Base-by-base conservation (phyloP, 257 asterid genomes). In the Echites panduratus region DNA sequence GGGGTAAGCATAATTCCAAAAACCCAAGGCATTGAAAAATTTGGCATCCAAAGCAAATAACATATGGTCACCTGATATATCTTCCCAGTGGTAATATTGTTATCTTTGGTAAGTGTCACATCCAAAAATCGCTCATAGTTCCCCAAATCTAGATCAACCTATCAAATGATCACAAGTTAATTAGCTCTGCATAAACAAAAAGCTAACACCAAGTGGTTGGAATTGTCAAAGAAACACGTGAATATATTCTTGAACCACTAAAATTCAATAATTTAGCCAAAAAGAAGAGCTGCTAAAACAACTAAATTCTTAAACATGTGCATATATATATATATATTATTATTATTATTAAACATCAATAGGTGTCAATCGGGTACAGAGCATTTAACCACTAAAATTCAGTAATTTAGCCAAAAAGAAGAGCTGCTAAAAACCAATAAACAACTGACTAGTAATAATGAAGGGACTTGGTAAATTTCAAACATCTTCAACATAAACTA, bases 81-180 rank as follows among this genome's bases (percentile, higher is more conserved):
- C 89, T 95, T 92, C 74, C 99, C 99, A 35, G 98, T 92, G 70
- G 99, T 95, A 77, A 95, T 95, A 75, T 95, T 95, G 86, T 95
- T 95, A 79, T 95, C 96, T 70, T 92, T 92, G 4, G 98, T 95
- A 70, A 95, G 93, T 14, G 93, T 92, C 80, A 95, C 86, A 77
- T 95, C 98, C 87, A 95, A 81, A 80, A 95, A 92, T 24, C 99
- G 85, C 76, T 92, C 99, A 59, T 95, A 95, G 79, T 95, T 95
- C 58, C 99, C 99, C 74, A 95, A 88, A 81, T 95, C 99, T 62
- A 95, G 95, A 85, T 94, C 99, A 77, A 94, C 97, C 99, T 94
- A 77, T 83, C 61, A 69, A 78, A 77, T 52, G 63, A 76, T 73
- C 35, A 58, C 66, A 76, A 44, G 26, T 44, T 20, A 4, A 53